phyloP scores from a whole-genome alignment of 2,329 filamentous ascomycete genomes.

The Corniculantispora saksenae region DNA sequence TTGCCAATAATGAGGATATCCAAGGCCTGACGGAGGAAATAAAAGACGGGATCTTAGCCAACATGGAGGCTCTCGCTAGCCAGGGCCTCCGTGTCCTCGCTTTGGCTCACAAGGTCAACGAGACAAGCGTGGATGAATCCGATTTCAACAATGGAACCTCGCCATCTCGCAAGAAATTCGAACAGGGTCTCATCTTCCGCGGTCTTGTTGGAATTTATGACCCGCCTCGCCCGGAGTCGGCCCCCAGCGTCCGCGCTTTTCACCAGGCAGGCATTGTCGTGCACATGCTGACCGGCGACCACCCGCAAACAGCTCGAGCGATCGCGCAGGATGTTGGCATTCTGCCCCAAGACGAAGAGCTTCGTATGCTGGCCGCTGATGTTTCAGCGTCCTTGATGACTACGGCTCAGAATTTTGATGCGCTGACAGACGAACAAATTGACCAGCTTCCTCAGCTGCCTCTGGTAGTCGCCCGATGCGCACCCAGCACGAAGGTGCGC shows the following conservation, averaged over 20 bases:
- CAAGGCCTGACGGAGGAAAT: slow-evolving; percentile 35
- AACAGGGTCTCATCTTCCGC: slow-evolving; percentile 60
- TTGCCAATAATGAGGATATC: slow-evolving; percentile 41
- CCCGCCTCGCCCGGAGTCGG: slow-evolving; percentile 64
- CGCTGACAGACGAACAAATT: slow-evolving; percentile 61
- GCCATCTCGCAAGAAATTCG: slow-evolving; percentile 34
- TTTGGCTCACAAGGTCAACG: slow-evolving; percentile 45
- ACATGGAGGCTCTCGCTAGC: slow-evolving; percentile 66
- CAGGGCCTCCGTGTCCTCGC: slow-evolving; percentile 68
- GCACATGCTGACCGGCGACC: slow-evolving; percentile 67
- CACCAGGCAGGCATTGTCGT: slow-evolving; percentile 61
- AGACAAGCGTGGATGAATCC: slow-evolving; percentile 25
- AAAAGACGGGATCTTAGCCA: slow-evolving; percentile 56
- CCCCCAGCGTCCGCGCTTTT: slow-evolving; percentile 53
- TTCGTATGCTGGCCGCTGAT: slow-evolving; percentile 45
- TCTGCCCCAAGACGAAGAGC: slow-evolving; percentile 48
- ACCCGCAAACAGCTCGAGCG: slow-evolving; percentile 60
- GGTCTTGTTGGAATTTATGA: slow-evolving; percentile 69
- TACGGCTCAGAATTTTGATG: slow-evolving; percentile 65
- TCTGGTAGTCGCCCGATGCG: slow-evolving; percentile 69
- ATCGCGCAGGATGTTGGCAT: slow-evolving; percentile 64
- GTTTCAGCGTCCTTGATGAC: slow-evolving; percentile 60
- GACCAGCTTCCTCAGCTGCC: slow-evolving; percentile 63
- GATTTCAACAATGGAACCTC: slow-evolving; percentile 29
- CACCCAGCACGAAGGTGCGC: slow-evolving; percentile 69